These are phyloP conservation scores for Podospora australis DNA, from an alignment of 495 filamentous ascomycete genomes.

Conservation along the genomic window DNA sequence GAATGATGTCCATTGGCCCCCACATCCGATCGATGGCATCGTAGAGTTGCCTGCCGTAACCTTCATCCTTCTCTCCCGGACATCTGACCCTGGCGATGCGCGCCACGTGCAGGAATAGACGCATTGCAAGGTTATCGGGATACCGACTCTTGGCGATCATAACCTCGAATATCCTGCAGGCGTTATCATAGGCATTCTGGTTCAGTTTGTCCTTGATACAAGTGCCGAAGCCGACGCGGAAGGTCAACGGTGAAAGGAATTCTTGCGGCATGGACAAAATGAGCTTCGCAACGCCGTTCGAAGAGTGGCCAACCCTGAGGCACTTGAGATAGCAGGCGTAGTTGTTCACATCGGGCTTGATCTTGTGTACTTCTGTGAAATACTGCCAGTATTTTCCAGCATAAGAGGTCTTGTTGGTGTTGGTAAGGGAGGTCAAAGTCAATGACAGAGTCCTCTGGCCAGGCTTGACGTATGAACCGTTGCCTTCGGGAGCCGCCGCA, in stretches of 20 bases:
- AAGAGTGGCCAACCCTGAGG: slow-evolving; percentile 57
- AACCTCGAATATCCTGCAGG: slow-evolving; percentile 49
- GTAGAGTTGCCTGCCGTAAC: slow-evolving; percentile 29
- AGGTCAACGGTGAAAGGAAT: slow-evolving; percentile 44
- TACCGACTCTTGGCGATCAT: slow-evolving; percentile 42
- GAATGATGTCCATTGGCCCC: slow-evolving; percentile 26
- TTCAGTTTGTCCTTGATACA: slow-evolving; percentile 70
- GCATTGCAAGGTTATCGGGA: slow-evolving; percentile 38
- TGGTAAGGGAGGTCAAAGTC: slow-evolving; percentile 54
- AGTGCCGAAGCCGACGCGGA: slow-evolving; percentile 62
- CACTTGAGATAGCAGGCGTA: slow-evolving; percentile 60
- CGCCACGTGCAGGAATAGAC: slow-evolving; percentile 34
- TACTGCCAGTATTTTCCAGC: slow-evolving; percentile 67
- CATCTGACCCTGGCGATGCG: slow-evolving; percentile 25
- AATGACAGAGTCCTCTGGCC: slow-evolving; percentile 65
- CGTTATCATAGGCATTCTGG: slow-evolving; percentile 49
- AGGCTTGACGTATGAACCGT: slow-evolving; percentile 51
- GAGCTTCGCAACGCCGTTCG: slow-evolving; percentile 44
- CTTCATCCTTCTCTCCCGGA: slow-evolving; percentile 4
- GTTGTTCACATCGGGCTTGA: slow-evolving; percentile 65
- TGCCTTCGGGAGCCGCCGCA: background rate
- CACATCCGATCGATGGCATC: slow-evolving; percentile 35
- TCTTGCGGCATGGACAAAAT: slow-evolving; percentile 45
- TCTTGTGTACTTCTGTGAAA: slow-evolving; percentile 47
- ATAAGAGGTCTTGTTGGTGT: slow-evolving; percentile 40